phyloP scores from a whole-genome alignment of 768 basidiomycete species.

The Suillus weaverae region DNA sequence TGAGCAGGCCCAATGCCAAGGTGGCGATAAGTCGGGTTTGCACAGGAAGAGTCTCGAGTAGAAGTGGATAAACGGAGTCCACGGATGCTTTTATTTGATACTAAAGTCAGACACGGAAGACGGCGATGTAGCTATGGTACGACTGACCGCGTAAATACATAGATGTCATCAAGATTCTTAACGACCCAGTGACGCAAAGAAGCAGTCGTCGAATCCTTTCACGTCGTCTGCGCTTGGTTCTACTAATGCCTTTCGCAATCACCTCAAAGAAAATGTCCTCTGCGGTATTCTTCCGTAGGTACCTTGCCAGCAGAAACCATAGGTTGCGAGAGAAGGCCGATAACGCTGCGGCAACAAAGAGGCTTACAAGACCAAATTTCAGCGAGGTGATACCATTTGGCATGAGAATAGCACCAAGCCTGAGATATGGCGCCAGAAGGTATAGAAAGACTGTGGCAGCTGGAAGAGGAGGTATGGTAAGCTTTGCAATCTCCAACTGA shows the following conservation, averaged over 20 bases:
- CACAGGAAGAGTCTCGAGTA: conserved; percentile 37
- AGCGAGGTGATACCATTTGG: conserved; percentile 50
- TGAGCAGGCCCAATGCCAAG: conserved; percentile 39
- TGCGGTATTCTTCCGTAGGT: conserved; percentile 61
- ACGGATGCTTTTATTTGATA: conserved; percentile 47
- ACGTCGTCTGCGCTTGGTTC: conserved; percentile 50
- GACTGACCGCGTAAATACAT: conserved; percentile 68
- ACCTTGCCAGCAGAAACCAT: conserved; percentile 77
- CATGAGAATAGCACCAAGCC: conserved; percentile 66
- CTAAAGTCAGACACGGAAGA: conserved; percentile 14
- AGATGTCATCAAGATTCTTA: conserved; percentile 53
- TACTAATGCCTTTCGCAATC: conserved; percentile 48
- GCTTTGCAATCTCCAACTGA: conserved; percentile 12
- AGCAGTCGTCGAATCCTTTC: conserved; percentile 43
- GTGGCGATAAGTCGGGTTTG: conserved; percentile 43
- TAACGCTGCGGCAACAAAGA: conserved; percentile 55
- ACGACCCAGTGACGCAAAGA: conserved; percentile 43
- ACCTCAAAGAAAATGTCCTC: conserved; percentile 66
- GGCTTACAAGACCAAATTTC: conserved; percentile 47
- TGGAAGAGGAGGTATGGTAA: conserved; percentile 47
- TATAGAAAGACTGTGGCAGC: conserved; percentile 64
- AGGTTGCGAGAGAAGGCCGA: conserved; percentile 65
- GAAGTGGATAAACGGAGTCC: conserved; percentile 48
- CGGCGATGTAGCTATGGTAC: not conserved
- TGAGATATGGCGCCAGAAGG: conserved; percentile 67